Base-by-base conservation (phyloP, 2,329 filamentous ascomycete genomes). In the Aspergillus udagawae region DNA sequence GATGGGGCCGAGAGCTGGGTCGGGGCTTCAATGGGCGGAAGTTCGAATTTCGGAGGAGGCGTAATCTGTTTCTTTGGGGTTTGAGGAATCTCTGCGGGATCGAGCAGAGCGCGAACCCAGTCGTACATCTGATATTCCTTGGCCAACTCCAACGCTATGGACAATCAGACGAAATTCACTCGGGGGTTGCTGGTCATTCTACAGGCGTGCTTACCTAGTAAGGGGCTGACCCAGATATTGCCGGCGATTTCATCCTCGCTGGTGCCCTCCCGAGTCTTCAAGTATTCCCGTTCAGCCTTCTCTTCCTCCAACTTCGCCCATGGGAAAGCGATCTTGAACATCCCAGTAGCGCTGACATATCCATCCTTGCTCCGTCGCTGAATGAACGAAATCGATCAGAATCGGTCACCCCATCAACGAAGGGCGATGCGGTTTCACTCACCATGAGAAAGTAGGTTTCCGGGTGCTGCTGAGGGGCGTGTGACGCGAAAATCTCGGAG, bases 371-470 rank as follows among this genome's bases (percentile, higher is more conserved):
- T 87, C 63, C 85, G 82, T 74, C 85, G 79, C 85, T 81, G 63
- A 63, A 51, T 51, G 32, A n/a, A 52, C 29, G 4, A 32, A 56
- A 54, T 10, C 44, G 14, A 14, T 25, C 12, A 55, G 21, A 20
- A 47, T 60, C 21, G 51, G 47, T 47, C 41, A 49, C 5, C 21
- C 9, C 9, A 21, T 23, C 25, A 21, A 21, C 6, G 7, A 27
- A 4, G 3, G n/a, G 42, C 7, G 4, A 32, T 17, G 29, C 29
- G 20, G 42, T n/a, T 6, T 20, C 42, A 65, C 81, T 75, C 79
- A 86, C 85, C 85, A 99, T 99, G 66, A 99, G 79, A 75, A 97
- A 99, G 77, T 99, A 99, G 65, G 91, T 94, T 73, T 91, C 91
- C 4, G 94, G 93, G 59, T 80, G 83, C 61, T 80, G 75, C 60